Evolutionary conservation across 2,329 filamentous ascomycete genomes (phyloP).

Genomic region (Didymella keratinophila): DNA sequence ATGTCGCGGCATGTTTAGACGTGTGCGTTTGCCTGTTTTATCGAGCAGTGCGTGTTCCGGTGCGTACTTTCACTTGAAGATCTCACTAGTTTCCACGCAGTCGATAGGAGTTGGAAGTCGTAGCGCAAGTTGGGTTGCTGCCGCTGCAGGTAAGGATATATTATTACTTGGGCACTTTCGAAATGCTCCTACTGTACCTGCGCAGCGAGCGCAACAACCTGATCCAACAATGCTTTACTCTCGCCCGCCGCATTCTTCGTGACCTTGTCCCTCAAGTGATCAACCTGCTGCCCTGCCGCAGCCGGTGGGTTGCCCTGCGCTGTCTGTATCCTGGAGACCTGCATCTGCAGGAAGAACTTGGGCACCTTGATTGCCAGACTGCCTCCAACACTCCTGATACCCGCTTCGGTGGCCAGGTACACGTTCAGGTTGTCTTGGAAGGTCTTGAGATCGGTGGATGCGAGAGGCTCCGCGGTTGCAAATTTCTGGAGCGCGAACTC

Average conservation of each 20-base stretch:
- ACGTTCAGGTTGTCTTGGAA: slow-evolving; percentile 65
- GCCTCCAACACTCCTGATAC: slow-evolving; percentile 63
- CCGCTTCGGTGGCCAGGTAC: slow-evolving; percentile 68
- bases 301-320: slow-evolving; percentile 64
- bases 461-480: slow-evolving; percentile 60
- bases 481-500: slow-evolving; percentile 64
- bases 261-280: slow-evolving; percentile 66
- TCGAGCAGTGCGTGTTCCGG: too few relatives aligned
- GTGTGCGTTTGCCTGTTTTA: too few relatives aligned
- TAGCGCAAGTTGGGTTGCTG: background rate
- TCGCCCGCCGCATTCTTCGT: slow-evolving; percentile 63
- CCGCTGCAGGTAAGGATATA: background rate
- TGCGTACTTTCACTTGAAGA: too few relatives aligned
- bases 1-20: too few relatives aligned
- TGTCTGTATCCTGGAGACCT: slow-evolving; percentile 66
- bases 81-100: too few relatives aligned
- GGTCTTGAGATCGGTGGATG: slow-evolving; percentile 57
- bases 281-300: slow-evolving; percentile 62
- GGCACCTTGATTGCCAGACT: slow-evolving; percentile 66
- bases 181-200: slow-evolving; percentile 23
- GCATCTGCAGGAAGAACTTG: slow-evolving; percentile 69
- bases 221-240: slow-evolving; percentile 58
- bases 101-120: too few relatives aligned
- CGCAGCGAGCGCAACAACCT: slow-evolving; percentile 55
- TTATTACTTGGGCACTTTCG: background rate